These are phyloP conservation scores for Trebouxia gelatinosa DNA, from an alignment of 163 green algal species.

Conservation along the genomic window DNA sequence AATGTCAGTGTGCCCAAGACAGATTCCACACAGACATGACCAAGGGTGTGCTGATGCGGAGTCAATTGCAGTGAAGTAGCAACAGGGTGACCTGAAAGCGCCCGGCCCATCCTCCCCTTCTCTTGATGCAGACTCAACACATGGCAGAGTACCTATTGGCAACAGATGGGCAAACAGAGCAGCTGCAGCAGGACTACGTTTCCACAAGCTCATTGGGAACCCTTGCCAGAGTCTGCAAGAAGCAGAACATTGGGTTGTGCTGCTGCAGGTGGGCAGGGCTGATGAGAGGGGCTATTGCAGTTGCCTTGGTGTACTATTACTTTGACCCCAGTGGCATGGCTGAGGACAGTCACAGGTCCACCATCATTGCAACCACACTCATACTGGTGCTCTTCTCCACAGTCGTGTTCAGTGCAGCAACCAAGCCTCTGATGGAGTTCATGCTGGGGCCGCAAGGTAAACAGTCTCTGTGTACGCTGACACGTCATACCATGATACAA, in stretches of 20 bases:
- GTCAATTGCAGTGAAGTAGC: too few relatives aligned
- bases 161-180: too few relatives aligned
- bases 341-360: constrained; percentile 48
- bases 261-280: constrained; percentile 77
- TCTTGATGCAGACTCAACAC: background rate
- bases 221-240: too few relatives aligned
- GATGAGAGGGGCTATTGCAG: constrained; percentile 85
- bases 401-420: constrained; percentile 58
- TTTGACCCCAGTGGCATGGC: constrained; percentile 59
- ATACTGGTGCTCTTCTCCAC: constrained; percentile 67
- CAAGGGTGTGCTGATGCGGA: too few relatives aligned
- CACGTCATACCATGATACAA: too few relatives aligned
- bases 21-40: too few relatives aligned
- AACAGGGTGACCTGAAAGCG: too few relatives aligned
- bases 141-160: background rate
- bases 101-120: background rate
- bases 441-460: constrained; percentile 44
- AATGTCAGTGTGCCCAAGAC: too few relatives aligned
- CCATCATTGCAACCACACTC: constrained; percentile 72
- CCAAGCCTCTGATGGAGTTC: constrained; percentile 67
- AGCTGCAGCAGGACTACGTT: background rate
- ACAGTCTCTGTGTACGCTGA: background rate
- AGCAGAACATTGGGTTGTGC: too few relatives aligned
- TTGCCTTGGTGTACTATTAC: constrained; percentile 85
- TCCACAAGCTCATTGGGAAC: too few relatives aligned